phyloP scores from a whole-genome alignment of 257 asterid genomes.

The Avicennia marina region DNA sequence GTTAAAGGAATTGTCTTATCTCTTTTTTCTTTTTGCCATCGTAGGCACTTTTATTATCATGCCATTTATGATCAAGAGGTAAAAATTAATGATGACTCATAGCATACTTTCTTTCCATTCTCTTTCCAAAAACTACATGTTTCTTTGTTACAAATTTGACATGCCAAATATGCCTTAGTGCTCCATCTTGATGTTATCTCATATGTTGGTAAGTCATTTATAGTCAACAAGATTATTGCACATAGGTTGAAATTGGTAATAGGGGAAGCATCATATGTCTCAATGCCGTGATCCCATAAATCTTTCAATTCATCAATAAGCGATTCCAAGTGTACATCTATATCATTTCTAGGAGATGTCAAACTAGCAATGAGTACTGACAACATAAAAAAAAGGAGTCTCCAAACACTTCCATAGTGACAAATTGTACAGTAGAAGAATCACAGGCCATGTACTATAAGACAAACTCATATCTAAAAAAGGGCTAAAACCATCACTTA shows the following conservation, averaged over 20 bases:
- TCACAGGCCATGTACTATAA: background rate
- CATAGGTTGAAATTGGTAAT: background rate
- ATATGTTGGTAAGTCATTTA: background rate
- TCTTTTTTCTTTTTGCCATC: too few species aligned
- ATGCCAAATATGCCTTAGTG: background rate
- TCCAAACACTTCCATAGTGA: slow-evolving; percentile 11
- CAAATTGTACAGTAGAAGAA: slow-evolving; percentile 2
- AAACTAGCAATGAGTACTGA: slow-evolving; percentile 7
- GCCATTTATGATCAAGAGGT: background rate
- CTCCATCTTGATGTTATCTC: background rate
- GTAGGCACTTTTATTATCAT: background rate
- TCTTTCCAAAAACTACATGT: background rate
- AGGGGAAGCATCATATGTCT: background rate
- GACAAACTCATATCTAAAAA: background rate
- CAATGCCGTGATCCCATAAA: background rate
- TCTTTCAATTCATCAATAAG: background rate
- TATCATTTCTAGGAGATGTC: slow-evolving; percentile 2
- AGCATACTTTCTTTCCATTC: background rate
- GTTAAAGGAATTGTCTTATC: background rate
- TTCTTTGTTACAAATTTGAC: background rate
- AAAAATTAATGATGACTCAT: background rate
- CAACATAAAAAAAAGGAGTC: slow-evolving; percentile 4
- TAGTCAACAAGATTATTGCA: background rate
- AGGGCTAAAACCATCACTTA: background rate
- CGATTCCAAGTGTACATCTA: background rate